phyloP scores from a whole-genome alignment of 2,329 filamentous ascomycete species.

The Berkeleyomyces rouxiae region DNA sequence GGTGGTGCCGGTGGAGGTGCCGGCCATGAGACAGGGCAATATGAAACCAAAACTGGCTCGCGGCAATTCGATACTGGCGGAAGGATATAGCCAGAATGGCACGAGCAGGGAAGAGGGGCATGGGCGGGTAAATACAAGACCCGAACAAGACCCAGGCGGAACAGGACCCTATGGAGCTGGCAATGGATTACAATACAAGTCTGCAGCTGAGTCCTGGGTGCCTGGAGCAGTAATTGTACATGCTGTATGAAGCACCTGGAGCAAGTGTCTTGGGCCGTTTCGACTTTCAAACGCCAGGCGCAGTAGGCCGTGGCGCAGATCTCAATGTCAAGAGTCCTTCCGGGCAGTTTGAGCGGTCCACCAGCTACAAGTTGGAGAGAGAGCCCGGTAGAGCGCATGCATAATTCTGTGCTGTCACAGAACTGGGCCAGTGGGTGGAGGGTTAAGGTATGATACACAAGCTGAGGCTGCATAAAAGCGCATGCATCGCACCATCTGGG shows the following conservation, averaged over 20 bases:
- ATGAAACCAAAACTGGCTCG: too few species aligned
- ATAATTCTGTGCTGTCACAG: background rate
- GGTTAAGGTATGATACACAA: background rate
- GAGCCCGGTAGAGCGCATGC: background rate
- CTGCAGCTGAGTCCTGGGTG: background rate
- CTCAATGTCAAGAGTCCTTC: background rate
- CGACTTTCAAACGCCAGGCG: background rate
- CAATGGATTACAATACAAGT: too few species aligned
- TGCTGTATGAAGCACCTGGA: background rate
- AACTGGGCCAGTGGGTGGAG: background rate
- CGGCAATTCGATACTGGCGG: too few species aligned
- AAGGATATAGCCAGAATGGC: too few species aligned
- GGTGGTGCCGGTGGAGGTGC: too few species aligned
- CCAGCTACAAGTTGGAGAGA: background rate
- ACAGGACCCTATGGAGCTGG: too few species aligned
- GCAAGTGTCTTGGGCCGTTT: background rate
- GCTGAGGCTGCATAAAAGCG: background rate
- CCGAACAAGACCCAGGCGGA: too few species aligned
- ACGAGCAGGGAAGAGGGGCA: too few species aligned
- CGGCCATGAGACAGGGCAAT: too few species aligned
- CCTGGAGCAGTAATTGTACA: background rate
- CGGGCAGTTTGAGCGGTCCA: background rate
- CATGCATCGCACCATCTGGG: background rate
- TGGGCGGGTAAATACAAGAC: too few species aligned
- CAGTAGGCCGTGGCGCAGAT: background rate